Percentiles rank a stretch among this genome's conserved stretches.
Evolutionary conservation across 345 rosid genomes (phyloP).

Genomic region (Aquilaria yunnanensis): DNA sequence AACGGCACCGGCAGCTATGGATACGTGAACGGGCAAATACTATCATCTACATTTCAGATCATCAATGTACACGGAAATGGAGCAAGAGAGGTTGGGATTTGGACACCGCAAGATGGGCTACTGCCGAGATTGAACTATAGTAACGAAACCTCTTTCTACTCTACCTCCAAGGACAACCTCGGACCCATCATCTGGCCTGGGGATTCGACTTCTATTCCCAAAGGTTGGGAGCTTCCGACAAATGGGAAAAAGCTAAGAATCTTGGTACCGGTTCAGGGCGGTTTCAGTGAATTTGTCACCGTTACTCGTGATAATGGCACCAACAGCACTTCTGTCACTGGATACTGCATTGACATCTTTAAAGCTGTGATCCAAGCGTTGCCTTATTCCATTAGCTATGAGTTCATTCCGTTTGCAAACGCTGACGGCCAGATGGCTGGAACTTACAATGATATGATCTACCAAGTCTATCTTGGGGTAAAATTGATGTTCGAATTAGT

Average conservation of each 20-base stretch:
- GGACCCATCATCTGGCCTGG: constrained; percentile 33
- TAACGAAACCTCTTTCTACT: background rate
- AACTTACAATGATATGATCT: constrained; percentile 19
- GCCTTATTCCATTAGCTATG: constrained; percentile 9
- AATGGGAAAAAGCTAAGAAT: constrained; percentile 17
- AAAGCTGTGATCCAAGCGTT: background rate
- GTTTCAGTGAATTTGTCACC: constrained; percentile 18
- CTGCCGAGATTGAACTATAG: background rate
- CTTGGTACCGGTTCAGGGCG: constrained; percentile 24
- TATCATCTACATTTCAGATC: constrained; percentile 21
- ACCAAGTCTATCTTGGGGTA: constrained; percentile 4
- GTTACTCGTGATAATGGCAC: background rate
- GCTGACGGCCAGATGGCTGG: constrained; percentile 5
- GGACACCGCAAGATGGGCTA: constrained; percentile 22
- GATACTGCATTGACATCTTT: constrained; percentile 20
- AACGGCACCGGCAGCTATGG: constrained; percentile 31
- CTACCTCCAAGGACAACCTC: constrained; percentile 4
- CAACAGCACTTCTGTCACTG: background rate
- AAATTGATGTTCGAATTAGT: background rate
- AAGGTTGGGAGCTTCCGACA: constrained; percentile 1
- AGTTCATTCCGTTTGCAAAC: constrained; percentile 10
- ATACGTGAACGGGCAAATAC: constrained; percentile 28
- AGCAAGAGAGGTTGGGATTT: constrained; percentile 24
- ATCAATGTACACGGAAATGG: constrained; percentile 29
- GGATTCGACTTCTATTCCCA: constrained; percentile 3